Evolutionary conservation across 2,329 filamentous ascomycete species (phyloP).

Genomic region (Exophiala lecanii-corni): DNA sequence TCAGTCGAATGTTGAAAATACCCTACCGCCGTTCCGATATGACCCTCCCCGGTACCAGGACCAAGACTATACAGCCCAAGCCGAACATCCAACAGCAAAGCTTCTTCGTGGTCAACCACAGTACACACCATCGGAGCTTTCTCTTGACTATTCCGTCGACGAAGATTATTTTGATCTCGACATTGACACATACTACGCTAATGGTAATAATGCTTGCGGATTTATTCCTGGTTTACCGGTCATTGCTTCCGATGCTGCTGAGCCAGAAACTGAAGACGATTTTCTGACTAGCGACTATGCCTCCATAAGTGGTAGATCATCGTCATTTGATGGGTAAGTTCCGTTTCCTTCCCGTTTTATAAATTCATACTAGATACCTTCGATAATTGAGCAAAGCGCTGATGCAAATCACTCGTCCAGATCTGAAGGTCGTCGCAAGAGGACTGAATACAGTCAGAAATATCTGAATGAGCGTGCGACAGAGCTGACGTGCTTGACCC

Average conservation of each 20-base stretch:
- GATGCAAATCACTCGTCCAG: no score
- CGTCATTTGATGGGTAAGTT: conserved; percentile 16
- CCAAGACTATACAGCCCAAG: conserved; percentile 9
- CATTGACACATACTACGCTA: conserved; percentile 25
- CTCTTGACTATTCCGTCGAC: conserved; percentile 16
- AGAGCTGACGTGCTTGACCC: conserved; percentile 35
- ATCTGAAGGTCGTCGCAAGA: conserved; percentile 16
- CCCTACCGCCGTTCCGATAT: conserved; percentile 9
- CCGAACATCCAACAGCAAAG: conserved; percentile 20
- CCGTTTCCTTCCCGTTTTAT: background rate
- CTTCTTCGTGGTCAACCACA: conserved; percentile 18
- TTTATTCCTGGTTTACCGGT: conserved; percentile 25
- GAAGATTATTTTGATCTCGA: conserved; percentile 27
- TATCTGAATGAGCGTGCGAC: conserved; percentile 20
- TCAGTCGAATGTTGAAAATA: background rate
- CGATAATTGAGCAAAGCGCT: no score
- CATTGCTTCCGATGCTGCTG: conserved; percentile 21
- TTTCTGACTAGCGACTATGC: conserved; percentile 21
- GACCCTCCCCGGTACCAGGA: conserved; percentile 4
- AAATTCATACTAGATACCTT: no score
- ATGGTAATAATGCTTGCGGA: conserved; percentile 25
- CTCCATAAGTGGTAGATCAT: conserved; percentile 19
- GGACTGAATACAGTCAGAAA: conserved; percentile 22
- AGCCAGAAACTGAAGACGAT: conserved; percentile 22
- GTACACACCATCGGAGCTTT: conserved; percentile 19